Conservation (phyloP, 192 early-diverging fungal species). For the Ambispora gerdemannii region DNA sequence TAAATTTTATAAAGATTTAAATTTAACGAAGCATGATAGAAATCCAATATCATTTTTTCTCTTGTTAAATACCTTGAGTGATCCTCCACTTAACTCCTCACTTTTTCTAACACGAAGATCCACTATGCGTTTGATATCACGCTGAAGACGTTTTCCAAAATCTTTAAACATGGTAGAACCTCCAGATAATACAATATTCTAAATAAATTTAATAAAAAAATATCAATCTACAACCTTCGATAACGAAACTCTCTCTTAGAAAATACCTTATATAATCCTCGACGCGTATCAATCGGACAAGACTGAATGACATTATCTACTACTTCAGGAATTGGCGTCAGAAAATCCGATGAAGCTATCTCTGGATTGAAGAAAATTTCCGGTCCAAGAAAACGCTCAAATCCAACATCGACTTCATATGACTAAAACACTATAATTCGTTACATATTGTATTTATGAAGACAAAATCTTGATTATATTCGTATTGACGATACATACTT, state of each 20-base stretch:
- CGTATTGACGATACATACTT: slow-evolving; percentile 45
- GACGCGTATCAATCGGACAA: slow-evolving; percentile 94
- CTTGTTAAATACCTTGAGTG: slow-evolving; percentile 44
- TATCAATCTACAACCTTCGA: background rate
- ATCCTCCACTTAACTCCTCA: slow-evolving; percentile 72
- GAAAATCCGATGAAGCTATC: slow-evolving; percentile 93
- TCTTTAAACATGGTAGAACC: slow-evolving; percentile 99
- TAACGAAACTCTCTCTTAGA: background rate
- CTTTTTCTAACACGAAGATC: slow-evolving; percentile 68
- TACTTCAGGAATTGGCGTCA: slow-evolving; percentile 93
- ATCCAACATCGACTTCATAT: slow-evolving; percentile 95
- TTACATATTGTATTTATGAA: slow-evolving; percentile 6
- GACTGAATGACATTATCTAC: slow-evolving; percentile 96
- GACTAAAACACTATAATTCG: slow-evolving; percentile 50
- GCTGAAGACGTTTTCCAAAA: slow-evolving; percentile 90
- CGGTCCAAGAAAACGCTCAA: slow-evolving; percentile 97
- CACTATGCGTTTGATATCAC: slow-evolving; percentile 89
- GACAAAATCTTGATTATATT: no score
- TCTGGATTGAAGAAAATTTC: slow-evolving; percentile 99
- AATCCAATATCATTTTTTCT: no score
- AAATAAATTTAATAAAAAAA: slow-evolving; percentile 21
- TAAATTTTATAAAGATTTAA: slow-evolving; percentile 36
- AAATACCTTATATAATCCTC: slow-evolving; percentile 91
- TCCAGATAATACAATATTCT: slow-evolving; percentile 98
- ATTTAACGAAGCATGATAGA: no score